Evolutionary conservation across 1,139 yeast species (phyloP), one percentile per base, ranked within the genome.

Genomic region (Candida smagusa): DNA sequence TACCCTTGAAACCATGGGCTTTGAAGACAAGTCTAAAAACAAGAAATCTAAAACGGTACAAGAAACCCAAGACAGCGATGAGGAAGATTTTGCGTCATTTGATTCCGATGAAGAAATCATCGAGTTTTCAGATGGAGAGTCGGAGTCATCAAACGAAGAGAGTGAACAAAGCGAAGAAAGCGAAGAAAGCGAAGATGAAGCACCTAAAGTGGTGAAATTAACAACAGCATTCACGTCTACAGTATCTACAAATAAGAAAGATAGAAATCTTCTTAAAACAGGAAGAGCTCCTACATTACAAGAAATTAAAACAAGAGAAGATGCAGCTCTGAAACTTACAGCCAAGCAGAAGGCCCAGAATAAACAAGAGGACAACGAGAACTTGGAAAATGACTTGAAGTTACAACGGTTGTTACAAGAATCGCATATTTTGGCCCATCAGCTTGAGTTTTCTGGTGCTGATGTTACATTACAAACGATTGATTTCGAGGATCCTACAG

Each of bases 331-430:
- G 23, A 60, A 62, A 38, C 45, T 58, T 35, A 52, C 63, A n/a
- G 53, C 54, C 28, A 59, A 58, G 33, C 68, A 62, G 43, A 53
- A 49, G 34, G 49, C 46, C 4, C 55, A 55, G 36, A 54, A 54
- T 2, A 55, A 55, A 2, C 50, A 59, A 38, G 76, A 70, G 45
- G 76, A 71, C 29, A 56, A 54, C 5, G 76, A 69, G 23, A 81
- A 87, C 52, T 56, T 89, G 40, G 77, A 84, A 43, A 86, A 90
- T 48, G 97, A 90, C 59, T 53, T 89, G 22, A 94, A 85, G 46
- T 67, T 92, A 33, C 96, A 90, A 56, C 65, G 96, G 40, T 74
- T 92, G 31, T 66, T 92, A 27, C 73, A 74, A 44, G 97, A 92
- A 58, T 89, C 97, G 0, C 96, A 89, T 55, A 83, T 92, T 28